These are phyloP conservation scores for Ustilago nuda DNA, from an alignment of 1,284 basidiomycete species.

Conservation along the genomic window DNA sequence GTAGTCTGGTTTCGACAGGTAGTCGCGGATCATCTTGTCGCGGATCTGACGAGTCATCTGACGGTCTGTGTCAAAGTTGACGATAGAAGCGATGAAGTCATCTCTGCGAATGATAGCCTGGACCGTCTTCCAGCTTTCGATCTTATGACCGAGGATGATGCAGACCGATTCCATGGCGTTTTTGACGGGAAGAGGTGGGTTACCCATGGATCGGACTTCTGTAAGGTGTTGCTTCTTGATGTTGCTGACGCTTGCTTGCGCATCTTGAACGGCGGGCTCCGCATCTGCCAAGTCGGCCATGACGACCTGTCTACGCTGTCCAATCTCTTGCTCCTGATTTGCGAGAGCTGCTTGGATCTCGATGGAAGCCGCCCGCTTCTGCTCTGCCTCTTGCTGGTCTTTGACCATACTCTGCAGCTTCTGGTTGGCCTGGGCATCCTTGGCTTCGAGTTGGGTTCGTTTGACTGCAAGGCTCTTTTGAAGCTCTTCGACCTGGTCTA, in stretches of 20 bases:
- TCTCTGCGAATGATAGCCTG: conserved; percentile 96
- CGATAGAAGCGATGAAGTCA: conserved; percentile 96
- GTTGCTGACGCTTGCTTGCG: conserved; percentile 92
- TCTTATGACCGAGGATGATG: conserved; percentile 94
- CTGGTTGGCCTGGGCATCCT: conserved; percentile 93
- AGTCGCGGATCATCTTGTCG: conserved; percentile 93
- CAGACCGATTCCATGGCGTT: conserved; percentile 99
- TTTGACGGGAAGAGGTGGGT: conserved; percentile 97
- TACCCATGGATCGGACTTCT: conserved; percentile 98
- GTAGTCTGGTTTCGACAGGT: conserved; percentile 88
- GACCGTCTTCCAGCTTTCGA: conserved; percentile 96
- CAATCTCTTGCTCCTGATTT: conserved; percentile 89
- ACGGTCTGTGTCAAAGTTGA: conserved; percentile 92
- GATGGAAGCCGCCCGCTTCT: conserved; percentile 95
- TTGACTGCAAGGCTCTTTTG: conserved; percentile 95
- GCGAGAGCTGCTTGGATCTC: conserved; percentile 93
- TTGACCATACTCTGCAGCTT: conserved; percentile 98
- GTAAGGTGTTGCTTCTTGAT: conserved; percentile 97
- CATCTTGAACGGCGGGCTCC: conserved; percentile 95
- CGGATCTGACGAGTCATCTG: conserved; percentile 91
- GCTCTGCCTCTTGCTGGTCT: conserved; percentile 97
- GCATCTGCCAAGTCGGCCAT: conserved; percentile 96
- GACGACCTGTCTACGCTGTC: conserved; percentile 86
- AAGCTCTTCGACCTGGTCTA: conserved; percentile 80
- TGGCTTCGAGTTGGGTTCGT: conserved; percentile 89